Conservation (phyloP, 1,284 basidiomycete genomes). For the Rhodotorula sp. region DNA sequence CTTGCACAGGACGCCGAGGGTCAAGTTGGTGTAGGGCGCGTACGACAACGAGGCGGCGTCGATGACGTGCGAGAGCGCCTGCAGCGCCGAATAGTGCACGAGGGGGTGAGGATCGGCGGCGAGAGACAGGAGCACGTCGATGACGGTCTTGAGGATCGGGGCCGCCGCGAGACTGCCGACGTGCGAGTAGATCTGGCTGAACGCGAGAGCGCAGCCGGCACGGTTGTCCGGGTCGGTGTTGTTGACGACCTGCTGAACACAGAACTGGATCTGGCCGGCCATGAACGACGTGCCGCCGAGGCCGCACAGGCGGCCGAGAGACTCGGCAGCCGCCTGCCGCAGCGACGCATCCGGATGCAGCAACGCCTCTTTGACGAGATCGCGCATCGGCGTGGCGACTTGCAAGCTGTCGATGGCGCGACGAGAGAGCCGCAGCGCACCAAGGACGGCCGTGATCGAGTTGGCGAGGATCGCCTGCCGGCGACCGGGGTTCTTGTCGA, state of each 20-base stretch:
- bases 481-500: slow-evolving; percentile 86
- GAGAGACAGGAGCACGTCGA: slow-evolving; percentile 93
- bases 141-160: slow-evolving; percentile 90
- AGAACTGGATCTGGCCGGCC: slow-evolving; percentile 80
- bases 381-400: slow-evolving; percentile 39
- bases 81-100: slow-evolving; percentile 90
- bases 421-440: slow-evolving; percentile 59
- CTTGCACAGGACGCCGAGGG: slow-evolving; percentile 85
- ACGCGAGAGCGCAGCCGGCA: slow-evolving; percentile 89
- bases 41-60: slow-evolving; percentile 90
- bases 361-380: slow-evolving; percentile 64
- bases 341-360: slow-evolving; percentile 76
- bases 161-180: slow-evolving; percentile 92
- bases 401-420: slow-evolving; percentile 30
- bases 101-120: slow-evolving; percentile 94
- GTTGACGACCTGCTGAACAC: slow-evolving; percentile 93
- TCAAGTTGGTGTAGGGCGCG: slow-evolving; percentile 80
- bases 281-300: slow-evolving; percentile 82
- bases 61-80: slow-evolving; percentile 80
- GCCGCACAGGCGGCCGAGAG: slow-evolving; percentile 81
- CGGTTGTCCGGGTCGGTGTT: slow-evolving; percentile 91
- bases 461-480: slow-evolving; percentile 84
- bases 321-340: slow-evolving; percentile 79
- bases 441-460: slow-evolving; percentile 71
- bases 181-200: slow-evolving; percentile 88